Evolutionary conservation across 139 green algal genomes (phyloP).

Genomic region (Edaphochlamys debaryana): DNA sequence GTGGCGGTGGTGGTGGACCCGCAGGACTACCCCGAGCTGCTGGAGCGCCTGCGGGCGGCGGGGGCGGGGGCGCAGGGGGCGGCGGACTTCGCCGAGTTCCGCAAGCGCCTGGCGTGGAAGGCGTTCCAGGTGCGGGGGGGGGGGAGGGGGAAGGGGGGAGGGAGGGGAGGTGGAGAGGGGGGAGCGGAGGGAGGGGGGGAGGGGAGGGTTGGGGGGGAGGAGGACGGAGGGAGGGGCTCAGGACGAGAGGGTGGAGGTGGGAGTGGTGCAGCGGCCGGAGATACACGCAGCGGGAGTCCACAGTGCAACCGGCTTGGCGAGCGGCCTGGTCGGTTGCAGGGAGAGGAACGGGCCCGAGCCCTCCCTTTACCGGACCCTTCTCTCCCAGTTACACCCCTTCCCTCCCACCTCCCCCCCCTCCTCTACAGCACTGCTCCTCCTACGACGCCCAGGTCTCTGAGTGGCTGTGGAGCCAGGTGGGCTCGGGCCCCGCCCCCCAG

Average conservation of each 20-base stretch:
- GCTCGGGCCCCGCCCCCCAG: constrained; percentile 64
- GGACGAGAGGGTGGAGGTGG: not conserved
- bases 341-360: no score
- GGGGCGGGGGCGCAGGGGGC: no score
- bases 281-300: not conserved
- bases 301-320: not conserved
- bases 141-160: not conserved
- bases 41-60: constrained; percentile 65
- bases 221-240: not conserved
- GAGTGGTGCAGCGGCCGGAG: not conserved
- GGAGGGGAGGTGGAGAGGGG: no score
- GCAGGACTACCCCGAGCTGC: constrained; percentile 86
- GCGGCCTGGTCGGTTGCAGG: no score
- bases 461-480: constrained; percentile 93
- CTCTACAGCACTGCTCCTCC: constrained; percentile 86
- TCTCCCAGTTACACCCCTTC: no score
- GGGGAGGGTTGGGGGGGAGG: not conserved
- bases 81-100: constrained; percentile 53
- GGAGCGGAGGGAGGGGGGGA: not conserved
- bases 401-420: no score
- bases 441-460: constrained; percentile 94
- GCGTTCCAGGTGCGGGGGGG: constrained; percentile 82
- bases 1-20: constrained; percentile 92
- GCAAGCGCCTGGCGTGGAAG: constrained; percentile 96
- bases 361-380: no score